Evolutionary conservation across 148 eudicot genomes (phyloP).

Genomic region (Chenopodium album): DNA sequence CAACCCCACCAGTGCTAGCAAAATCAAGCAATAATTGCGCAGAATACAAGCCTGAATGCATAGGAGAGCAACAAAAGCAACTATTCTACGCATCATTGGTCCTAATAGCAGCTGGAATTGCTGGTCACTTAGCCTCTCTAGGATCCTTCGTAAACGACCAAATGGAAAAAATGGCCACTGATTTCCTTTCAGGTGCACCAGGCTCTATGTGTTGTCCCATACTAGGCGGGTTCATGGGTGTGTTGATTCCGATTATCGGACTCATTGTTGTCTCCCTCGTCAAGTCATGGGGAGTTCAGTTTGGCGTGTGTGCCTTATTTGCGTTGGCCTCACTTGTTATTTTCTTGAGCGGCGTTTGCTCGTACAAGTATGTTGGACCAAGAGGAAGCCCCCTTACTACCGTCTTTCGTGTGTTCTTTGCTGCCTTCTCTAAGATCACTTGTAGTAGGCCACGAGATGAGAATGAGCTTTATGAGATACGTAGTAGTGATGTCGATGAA

Average conservation of each 20-base stretch:
- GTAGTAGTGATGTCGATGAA: neutral
- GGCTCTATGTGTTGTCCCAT: neutral
- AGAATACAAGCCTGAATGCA: constrained; percentile 45
- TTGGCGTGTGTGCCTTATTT: constrained; percentile 49
- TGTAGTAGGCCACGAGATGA: constrained; percentile 20
- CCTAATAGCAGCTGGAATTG: constrained; percentile 43
- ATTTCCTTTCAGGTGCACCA: neutral
- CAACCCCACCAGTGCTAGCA: constrained; percentile 55
- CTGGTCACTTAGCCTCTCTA: constrained; percentile 41
- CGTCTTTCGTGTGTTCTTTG: constrained; percentile 42
- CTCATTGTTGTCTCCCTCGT: constrained; percentile 36
- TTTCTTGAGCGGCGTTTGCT: constrained; percentile 33
- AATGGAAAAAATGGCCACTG: neutral
- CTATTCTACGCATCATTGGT: constrained; percentile 47
- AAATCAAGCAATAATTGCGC: constrained; percentile 41
- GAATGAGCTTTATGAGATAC: constrained; percentile 24
- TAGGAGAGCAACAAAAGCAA: constrained; percentile 36
- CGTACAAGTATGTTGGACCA: constrained; percentile 28
- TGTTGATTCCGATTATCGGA: constrained; percentile 28
- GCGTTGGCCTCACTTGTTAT: constrained; percentile 32
- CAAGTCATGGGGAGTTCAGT: constrained; percentile 48
- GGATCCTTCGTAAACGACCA: constrained; percentile 30
- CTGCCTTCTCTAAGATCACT: constrained; percentile 34
- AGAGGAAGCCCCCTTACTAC: constrained; percentile 47
- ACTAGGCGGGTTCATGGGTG: constrained; percentile 15